Conservation (phyloP, 1,284 basidiomycete species). For the Earliella scabrosa region DNA sequence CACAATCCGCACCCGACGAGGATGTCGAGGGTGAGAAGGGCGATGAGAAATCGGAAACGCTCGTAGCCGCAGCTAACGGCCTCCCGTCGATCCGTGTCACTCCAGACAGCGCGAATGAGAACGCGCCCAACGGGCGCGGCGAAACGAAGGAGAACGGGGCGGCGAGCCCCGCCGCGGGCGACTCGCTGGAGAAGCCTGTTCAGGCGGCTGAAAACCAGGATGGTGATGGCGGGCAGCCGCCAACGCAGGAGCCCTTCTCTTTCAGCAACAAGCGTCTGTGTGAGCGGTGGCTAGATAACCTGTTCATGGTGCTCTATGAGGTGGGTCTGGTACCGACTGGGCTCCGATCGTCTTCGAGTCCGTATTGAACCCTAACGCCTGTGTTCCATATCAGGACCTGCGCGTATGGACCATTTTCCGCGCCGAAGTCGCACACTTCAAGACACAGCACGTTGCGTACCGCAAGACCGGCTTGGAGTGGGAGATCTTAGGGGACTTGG, state of each 20-base stretch:
- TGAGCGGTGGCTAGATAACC: slow-evolving; percentile 97
- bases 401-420: slow-evolving; percentile 99
- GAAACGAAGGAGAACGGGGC: slow-evolving; percentile 32
- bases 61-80: slow-evolving; percentile 33
- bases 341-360: neutral
- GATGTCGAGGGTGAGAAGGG: slow-evolving; percentile 19
- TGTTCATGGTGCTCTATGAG: slow-evolving; percentile 99
- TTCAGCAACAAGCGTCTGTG: slow-evolving; percentile 97
- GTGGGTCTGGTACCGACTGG: slow-evolving; percentile 42
- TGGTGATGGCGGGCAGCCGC: slow-evolving; percentile 42
- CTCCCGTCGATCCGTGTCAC: slow-evolving; percentile 93
- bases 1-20: slow-evolving; percentile 25
- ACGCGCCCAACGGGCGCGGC: slow-evolving; percentile 35
- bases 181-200: slow-evolving; percentile 61
- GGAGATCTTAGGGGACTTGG: slow-evolving; percentile 98
- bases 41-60: slow-evolving; percentile 30
- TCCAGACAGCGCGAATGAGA: slow-evolving; percentile 65
- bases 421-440: slow-evolving; percentile 98
- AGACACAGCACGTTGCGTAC: slow-evolving; percentile 96
- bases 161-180: slow-evolving; percentile 25
- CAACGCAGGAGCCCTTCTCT: slow-evolving; percentile 72
- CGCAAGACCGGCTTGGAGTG: slow-evolving; percentile 97
- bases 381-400: slow-evolving; percentile 67
- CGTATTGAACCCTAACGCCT: neutral
- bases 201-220: slow-evolving; percentile 55